These are phyloP conservation scores for Cairneyella variabilis DNA, from an alignment of 495 filamentous ascomycete genomes.

Conservation along the genomic window DNA sequence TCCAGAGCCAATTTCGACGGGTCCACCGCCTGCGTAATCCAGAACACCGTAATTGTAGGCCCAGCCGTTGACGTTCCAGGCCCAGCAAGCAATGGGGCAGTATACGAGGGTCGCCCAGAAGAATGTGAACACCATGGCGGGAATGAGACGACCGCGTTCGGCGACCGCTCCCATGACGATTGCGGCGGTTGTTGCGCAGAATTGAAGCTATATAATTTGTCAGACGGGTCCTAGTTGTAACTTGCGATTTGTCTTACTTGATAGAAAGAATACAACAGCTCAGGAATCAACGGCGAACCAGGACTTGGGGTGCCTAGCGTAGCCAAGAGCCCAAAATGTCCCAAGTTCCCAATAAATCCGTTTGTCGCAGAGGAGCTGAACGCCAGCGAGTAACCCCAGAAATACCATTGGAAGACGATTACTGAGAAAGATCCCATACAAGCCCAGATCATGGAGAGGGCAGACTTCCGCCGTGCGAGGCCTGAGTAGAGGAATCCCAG, in stretches of 20 bases:
- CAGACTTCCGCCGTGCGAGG: conserved; percentile 93
- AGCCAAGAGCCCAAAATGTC: conserved; percentile 80
- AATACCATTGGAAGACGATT: conserved; percentile 97
- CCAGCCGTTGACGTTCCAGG: conserved; percentile 94
- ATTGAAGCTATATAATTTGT: conserved; percentile 75
- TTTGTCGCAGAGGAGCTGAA: conserved; percentile 82
- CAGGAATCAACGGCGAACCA: conserved; percentile 75
- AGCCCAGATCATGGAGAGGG: conserved; percentile 90
- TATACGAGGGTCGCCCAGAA: conserved; percentile 97
- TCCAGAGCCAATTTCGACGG: conserved; percentile 96
- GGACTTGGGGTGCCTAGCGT: conserved; percentile 78
- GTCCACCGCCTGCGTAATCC: conserved; percentile 95
- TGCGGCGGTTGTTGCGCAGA: conserved; percentile 87
- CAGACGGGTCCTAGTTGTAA: neutral
- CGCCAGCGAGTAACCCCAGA: conserved; percentile 95
- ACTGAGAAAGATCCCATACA: conserved; percentile 86
- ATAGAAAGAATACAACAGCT: conserved; percentile 87
- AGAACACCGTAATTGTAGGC: conserved; percentile 86
- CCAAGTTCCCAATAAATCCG: conserved; percentile 79
- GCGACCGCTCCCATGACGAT: conserved; percentile 91
- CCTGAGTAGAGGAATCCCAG: conserved; percentile 86
- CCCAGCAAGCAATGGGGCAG: conserved; percentile 94
- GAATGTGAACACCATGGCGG: conserved; percentile 93
- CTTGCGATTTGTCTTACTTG: too few species aligned
- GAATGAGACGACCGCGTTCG: conserved; percentile 89